These are phyloP conservation scores for Helianthus tuberosus DNA, from an alignment of 129 eudicot genomes.

Conservation along the genomic window DNA sequence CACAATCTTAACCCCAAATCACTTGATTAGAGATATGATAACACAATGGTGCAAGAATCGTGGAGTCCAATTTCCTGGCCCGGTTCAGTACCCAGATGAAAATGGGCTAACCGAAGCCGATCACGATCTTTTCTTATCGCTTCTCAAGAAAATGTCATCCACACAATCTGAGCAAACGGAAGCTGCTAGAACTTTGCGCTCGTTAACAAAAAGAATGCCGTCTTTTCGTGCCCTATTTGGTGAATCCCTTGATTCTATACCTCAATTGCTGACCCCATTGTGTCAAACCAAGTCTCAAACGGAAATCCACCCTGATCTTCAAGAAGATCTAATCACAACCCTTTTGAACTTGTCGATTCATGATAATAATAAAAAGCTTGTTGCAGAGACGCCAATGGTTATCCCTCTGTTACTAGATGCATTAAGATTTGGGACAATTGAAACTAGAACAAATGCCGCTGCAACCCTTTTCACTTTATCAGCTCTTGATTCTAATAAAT, in stretches of 20 bases:
- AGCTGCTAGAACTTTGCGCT: constrained; percentile 76
- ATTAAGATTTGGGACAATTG: constrained; percentile 66
- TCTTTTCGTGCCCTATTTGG: constrained; percentile 87
- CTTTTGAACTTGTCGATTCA: constrained; percentile 83
- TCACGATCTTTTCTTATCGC: constrained; percentile 52
- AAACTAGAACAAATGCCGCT: constrained; percentile 82
- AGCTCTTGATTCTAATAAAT: constrained; percentile 87
- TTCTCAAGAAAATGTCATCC: constrained; percentile 72
- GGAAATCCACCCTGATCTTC: constrained; percentile 66
- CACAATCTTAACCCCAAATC: constrained; percentile 78
- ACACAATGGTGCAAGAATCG: constrained; percentile 75
- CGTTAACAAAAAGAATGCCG: constrained; percentile 75
- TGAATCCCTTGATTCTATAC: constrained; percentile 64
- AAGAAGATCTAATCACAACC: constrained; percentile 89
- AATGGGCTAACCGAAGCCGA: constrained; percentile 63
- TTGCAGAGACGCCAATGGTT: constrained; percentile 84
- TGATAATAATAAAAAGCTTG: constrained; percentile 87
- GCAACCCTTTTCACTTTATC: constrained; percentile 93
- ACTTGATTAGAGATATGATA: constrained; percentile 76
- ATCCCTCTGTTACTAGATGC: constrained; percentile 71
- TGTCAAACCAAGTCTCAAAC: constrained; percentile 41
- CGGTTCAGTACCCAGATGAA: constrained; percentile 46
- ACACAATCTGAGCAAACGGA: constrained; percentile 72
- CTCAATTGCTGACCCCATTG: constrained; percentile 64
- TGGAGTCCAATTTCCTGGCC: constrained; percentile 63